These are phyloP conservation scores for Pythium vanterpoolii DNA, from an alignment of 352 stramenopile species.

Conservation along the genomic window DNA sequence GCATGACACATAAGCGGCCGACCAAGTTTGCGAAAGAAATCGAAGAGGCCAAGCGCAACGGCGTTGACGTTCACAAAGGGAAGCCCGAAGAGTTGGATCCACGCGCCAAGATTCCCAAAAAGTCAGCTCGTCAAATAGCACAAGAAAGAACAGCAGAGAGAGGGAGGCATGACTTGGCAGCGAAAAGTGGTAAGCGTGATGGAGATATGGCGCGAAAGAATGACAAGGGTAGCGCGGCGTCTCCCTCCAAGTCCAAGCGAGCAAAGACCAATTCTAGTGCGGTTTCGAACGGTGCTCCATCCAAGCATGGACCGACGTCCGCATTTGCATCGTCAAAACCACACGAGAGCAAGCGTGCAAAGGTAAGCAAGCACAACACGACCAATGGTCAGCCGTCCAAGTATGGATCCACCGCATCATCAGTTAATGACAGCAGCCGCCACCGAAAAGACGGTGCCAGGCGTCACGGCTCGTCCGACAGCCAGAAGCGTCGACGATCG, in stretches of 20 bases:
- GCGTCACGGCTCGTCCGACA: background rate
- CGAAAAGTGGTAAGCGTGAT: background rate
- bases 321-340: background rate
- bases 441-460: background rate
- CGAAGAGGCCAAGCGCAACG: conserved; percentile 13
- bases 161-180: background rate
- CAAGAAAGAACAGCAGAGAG: background rate
- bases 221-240: background rate
- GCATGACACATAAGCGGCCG: conserved; percentile 11
- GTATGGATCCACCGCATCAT: background rate
- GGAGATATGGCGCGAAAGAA: background rate
- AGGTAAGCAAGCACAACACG: background rate
- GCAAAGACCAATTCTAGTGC: background rate
- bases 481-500: background rate
- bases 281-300: background rate
- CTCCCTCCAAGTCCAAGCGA: conserved; percentile 9
- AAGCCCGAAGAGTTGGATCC: conserved; percentile 8
- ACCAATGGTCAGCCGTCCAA: background rate
- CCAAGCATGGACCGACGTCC: background rate
- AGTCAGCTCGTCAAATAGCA: background rate
- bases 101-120: conserved; percentile 18
- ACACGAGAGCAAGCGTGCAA: background rate
- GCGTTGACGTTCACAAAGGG: conserved; percentile 11
- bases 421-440: background rate
- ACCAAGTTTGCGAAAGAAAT: conserved; percentile 12